phyloP scores from a whole-genome alignment of 2,329 filamentous ascomycete genomes.

The Fusarium incarnatum region DNA sequence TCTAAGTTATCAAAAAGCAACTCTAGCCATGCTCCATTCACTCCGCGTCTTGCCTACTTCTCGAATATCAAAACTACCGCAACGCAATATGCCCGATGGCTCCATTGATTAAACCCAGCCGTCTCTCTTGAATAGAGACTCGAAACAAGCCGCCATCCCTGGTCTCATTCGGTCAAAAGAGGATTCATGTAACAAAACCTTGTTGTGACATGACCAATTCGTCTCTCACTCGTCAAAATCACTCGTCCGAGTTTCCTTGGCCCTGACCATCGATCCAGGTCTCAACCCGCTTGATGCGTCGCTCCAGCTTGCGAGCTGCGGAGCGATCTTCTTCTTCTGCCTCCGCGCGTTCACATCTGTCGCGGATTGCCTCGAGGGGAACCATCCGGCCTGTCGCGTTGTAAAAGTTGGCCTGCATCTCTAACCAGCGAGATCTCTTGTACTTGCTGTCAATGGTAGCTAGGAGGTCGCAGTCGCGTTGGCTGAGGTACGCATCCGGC shows the following conservation, averaged over 20 bases:
- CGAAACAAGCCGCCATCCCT: background rate
- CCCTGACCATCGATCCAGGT: constrained; percentile 35
- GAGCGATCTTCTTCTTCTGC: constrained; percentile 16
- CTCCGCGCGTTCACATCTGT: constrained; percentile 50
- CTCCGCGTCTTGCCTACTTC: constrained; percentile 8
- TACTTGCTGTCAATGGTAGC: constrained; percentile 51
- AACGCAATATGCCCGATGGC: background rate
- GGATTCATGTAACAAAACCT: constrained; percentile 4
- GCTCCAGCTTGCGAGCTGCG: constrained; percentile 1
- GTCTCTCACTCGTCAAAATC: background rate
- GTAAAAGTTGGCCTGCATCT: constrained; percentile 59
- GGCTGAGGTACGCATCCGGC: constrained; percentile 44
- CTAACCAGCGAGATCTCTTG: constrained; percentile 52
- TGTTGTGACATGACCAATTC: background rate
- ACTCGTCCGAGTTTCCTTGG: constrained; percentile 3
- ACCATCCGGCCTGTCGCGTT: constrained; percentile 58
- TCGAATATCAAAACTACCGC: background rate
- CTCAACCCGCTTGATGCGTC: constrained; percentile 27
- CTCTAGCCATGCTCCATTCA: constrained; percentile 6
- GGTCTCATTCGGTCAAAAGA: background rate
- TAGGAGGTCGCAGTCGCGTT: constrained; percentile 52
- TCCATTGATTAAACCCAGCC: background rate
- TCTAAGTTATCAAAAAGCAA: constrained; percentile 24
- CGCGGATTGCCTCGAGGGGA: constrained; percentile 53
- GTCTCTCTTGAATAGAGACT: constrained; percentile 8